Evolutionary conservation across 495 filamentous ascomycete species (phyloP), one percentile per base, ranked within the genome.

Genomic region (Penicillium chermesinum): DNA sequence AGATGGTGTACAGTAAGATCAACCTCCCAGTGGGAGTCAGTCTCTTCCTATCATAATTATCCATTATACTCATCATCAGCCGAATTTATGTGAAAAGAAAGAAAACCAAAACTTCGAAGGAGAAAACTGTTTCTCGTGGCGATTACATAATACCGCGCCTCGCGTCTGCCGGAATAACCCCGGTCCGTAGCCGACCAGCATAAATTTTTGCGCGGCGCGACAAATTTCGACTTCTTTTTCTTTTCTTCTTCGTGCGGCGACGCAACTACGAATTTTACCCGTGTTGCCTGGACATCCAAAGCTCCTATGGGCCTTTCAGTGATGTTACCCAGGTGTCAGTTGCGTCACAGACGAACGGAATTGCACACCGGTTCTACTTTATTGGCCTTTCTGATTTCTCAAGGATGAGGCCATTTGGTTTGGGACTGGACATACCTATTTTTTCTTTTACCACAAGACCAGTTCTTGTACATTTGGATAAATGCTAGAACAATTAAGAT

Each of bases 171-270:
- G 33, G 34, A 38, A 17, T 13, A 37, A 7, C 4, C 17, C 36
- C 30, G 27, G 6, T 20, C 37, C 9, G 18, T 27, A 3, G 4
- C 15, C 35, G 8, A n/a, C 27, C 10, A 51, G 51, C 41, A 63
- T 62, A 69, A 72, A 67, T 62, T 55, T 52, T 52, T 44, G 30
- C 14, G 16, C 15, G n/a, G 12, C 41, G 13, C 20, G 22, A 7
- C 22, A 30, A 14, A 9, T 45, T 50, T 66, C 60, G 22, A 34
- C 60, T n/a, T 64, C 59, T 54, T 56, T 64, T 65, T 65, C 61
- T 53, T 71, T 78, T 70, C 60, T 61, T 67, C 77, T 78, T 82
- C 70, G 77, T 82, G 79, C 79, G 77, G 79, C 77, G 75, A 69
- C 71, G 73, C 71, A 72, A 74, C 71, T 73, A 45, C 54, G 52